A percentile compares a stretch with the other conserved stretches of the same genome.
Evolutionary conservation across 371 early-diverging fungal species (phyloP).

Genomic region (Mucor piriformis): DNA sequence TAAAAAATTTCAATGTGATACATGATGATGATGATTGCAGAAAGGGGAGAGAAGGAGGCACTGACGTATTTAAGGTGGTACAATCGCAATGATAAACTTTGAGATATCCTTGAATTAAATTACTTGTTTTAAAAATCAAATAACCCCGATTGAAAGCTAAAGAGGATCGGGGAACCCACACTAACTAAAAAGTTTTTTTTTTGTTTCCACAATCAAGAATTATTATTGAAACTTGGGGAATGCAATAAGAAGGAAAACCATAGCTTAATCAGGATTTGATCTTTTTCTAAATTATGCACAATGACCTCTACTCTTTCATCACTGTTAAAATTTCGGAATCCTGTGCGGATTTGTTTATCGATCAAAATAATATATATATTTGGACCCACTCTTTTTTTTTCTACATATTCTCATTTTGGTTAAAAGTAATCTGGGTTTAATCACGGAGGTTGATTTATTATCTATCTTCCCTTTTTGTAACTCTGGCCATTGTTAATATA

Average conservation of each 20-base stretch:
- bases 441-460: constrained; percentile 21
- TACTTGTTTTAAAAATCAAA: not conserved
- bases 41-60: not conserved
- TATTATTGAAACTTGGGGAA: not conserved
- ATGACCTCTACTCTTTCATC: not conserved
- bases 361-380: not conserved
- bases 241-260: too few species aligned
- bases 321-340: not conserved
- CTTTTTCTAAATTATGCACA: constrained; percentile 1
- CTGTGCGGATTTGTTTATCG: constrained; percentile 4
- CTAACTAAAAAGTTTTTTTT: not conserved
- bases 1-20: not conserved
- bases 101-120: not conserved
- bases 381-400: constrained; percentile 7
- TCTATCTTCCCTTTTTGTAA: constrained; percentile 10
- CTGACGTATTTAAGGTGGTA: constrained; percentile 5
- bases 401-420: constrained; percentile 13
- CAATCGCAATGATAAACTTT: not conserved
- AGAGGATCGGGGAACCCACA: constrained; percentile 2
- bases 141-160: constrained; percentile 2
- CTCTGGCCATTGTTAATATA: constrained; percentile 7
- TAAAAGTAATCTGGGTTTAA: constrained; percentile 15
- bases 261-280: not conserved
- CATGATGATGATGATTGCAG: not conserved
- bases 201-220: not conserved